Base-by-base conservation (phyloP, 1,284 basidiomycete species). In the Peniophora sp. region DNA sequence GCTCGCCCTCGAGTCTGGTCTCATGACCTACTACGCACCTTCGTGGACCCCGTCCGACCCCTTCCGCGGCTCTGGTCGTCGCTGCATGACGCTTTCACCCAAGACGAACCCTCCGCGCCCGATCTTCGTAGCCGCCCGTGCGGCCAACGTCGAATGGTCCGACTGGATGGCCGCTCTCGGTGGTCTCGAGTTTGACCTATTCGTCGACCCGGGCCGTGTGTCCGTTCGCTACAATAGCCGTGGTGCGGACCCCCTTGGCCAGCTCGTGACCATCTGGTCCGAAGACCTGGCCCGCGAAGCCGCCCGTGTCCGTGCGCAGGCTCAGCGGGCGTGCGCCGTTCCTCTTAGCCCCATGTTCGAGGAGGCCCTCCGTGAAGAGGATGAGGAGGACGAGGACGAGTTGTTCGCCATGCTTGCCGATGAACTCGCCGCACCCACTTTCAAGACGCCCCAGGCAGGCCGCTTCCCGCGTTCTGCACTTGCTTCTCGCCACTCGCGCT, bases 201-300 rank as follows among this genome's bases (percentile, higher is more conserved):
- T 85, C 65, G 76, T 88, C 58, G 83, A 88, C 64, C 87, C 87
- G 52, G 86, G 85, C 51, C 79, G 76, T 62, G 77, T 90, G 55
- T 82, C 81, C 51, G 68, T 86, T 54, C 82, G 83, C 55, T 72
- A 77, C 61, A 73, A 70, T 52, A 69, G 61, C 52, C 68, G 65
- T 59, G 64, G 64, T 32, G 54, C 59, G 11, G 68, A 65, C 48
- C 64, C 62, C 61, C 65, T 54, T 62, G 70, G 58, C 70, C 63
- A 67, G 60, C 60, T 79, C 52, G 63, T 79, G 60, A 83, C 78
- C 49, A 62, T 89, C 60, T 89, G 86, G 86, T 77, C 79, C 9
- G 80, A 81, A 43, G 57, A 64, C 47, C 51, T 55, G 24, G 49
- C 42, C 36, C 43, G 23, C 52, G 51, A 56, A 55, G 52, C 51